Conservation (phyloP, 352 stramenopile species). For the Globisporangium solare region DNA sequence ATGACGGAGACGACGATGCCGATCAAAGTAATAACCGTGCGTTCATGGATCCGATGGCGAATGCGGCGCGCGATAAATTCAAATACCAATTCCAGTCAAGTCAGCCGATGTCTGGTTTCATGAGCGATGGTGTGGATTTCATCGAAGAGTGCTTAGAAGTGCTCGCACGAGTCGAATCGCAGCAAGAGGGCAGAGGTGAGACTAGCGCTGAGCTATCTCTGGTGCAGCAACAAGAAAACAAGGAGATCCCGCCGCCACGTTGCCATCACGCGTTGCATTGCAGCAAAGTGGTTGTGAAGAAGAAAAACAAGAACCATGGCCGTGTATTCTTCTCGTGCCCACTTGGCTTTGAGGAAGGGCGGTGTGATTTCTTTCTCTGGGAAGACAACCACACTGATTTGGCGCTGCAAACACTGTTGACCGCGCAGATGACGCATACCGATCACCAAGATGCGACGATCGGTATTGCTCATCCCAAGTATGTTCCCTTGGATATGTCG, state of each 20-base stretch:
- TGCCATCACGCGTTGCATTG: slow-evolving; percentile 65
- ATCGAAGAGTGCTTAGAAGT: slow-evolving; percentile 74
- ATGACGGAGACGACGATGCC: slow-evolving; percentile 1
- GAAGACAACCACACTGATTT: slow-evolving; percentile 73
- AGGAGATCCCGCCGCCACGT: slow-evolving; percentile 31
- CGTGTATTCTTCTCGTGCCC: slow-evolving; percentile 71
- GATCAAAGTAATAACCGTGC: slow-evolving; percentile 1
- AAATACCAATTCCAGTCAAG: slow-evolving; percentile 20
- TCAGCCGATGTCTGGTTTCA: slow-evolving; percentile 13
- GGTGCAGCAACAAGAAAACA: slow-evolving; percentile 1
- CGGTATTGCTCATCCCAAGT: slow-evolving; percentile 20
- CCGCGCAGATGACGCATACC: slow-evolving; percentile 2
- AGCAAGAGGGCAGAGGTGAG: slow-evolving; percentile 8
- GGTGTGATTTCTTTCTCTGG: slow-evolving; percentile 84
- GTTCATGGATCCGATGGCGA: slow-evolving; percentile 16
- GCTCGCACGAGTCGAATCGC: slow-evolving; percentile 33
- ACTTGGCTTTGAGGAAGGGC: slow-evolving; percentile 66
- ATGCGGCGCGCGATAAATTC: slow-evolving; percentile 10
- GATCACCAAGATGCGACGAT: neutral
- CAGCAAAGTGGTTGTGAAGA: slow-evolving; percentile 69
- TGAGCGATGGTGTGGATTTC: slow-evolving; percentile 72
- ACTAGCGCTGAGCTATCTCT: neutral
- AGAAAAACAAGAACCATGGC: slow-evolving; percentile 82
- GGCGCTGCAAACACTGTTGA: slow-evolving; percentile 50
- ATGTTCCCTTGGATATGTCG: slow-evolving; percentile 48